These are phyloP conservation scores for Colletotrichum shisoi DNA, from an alignment of 2,329 filamentous ascomycete species.

Conservation along the genomic window DNA sequence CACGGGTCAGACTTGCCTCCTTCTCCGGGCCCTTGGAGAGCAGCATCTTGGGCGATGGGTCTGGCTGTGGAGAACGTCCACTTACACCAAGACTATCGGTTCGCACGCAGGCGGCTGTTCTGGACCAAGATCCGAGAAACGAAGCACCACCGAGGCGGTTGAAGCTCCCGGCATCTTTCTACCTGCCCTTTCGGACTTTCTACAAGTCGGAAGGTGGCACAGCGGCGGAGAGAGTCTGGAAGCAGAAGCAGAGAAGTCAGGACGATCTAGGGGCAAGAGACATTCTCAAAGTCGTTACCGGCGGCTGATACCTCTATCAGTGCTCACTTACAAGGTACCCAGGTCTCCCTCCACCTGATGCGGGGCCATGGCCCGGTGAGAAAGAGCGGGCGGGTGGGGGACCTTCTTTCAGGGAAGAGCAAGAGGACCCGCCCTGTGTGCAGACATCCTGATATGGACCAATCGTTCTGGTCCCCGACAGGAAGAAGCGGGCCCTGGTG, in stretches of 20 bases:
- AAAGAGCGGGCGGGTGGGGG: slow-evolving; percentile 33
- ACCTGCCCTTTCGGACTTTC: slow-evolving; percentile 11
- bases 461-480: slow-evolving; percentile 3
- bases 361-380: slow-evolving; percentile 29
- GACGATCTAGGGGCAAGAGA: slow-evolving; percentile 3
- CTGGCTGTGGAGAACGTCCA: slow-evolving; percentile 3
- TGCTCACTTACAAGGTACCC: not conserved
- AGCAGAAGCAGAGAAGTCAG: slow-evolving; percentile 20
- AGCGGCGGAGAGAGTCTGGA: slow-evolving; percentile 23
- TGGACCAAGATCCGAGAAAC: slow-evolving; percentile 13
- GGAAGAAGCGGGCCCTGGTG: slow-evolving; percentile 12
- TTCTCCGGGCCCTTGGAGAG: not conserved
- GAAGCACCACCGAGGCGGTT: slow-evolving; percentile 15
- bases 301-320: slow-evolving; percentile 5
- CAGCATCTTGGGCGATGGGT: not conserved
- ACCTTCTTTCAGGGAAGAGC: not conserved
- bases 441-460: slow-evolving; percentile 3
- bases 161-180: slow-evolving; percentile 6
- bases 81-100: slow-evolving; percentile 7
- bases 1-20: not conserved
- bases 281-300: slow-evolving; percentile 17
- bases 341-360: slow-evolving; percentile 23
- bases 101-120: slow-evolving; percentile 18
- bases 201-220: slow-evolving; percentile 13
- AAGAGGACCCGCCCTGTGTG: slow-evolving; percentile 17